Conservation (phyloP, 2,329 filamentous ascomycete genomes). For the Aspergillus awamori region DNA sequence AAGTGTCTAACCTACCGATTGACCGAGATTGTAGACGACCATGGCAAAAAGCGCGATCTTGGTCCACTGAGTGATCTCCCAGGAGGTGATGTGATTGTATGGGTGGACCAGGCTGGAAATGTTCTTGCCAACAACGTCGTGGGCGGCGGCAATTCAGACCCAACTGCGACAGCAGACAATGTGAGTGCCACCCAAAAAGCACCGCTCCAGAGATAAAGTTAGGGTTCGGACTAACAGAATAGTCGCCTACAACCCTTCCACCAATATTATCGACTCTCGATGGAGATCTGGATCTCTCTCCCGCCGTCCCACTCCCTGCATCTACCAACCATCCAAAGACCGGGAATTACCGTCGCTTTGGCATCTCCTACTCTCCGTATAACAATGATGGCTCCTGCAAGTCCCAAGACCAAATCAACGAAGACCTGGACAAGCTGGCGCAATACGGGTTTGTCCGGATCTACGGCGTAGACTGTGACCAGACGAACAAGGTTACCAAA, state of each 20-base stretch:
- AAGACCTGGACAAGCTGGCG: constrained; percentile 63
- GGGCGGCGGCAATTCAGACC: constrained; percentile 36
- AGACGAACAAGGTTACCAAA: constrained; percentile 64
- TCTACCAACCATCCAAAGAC: constrained; percentile 5
- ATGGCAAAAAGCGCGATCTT: constrained; percentile 37
- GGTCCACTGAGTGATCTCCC: constrained; percentile 33
- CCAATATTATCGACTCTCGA: not conserved
- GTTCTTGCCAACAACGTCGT: constrained; percentile 44
- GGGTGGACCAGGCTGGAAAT: constrained; percentile 62
- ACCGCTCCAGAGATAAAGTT: not conserved
- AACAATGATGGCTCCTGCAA: constrained; percentile 66
- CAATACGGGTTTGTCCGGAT: constrained; percentile 69
- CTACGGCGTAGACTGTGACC: constrained; percentile 80
- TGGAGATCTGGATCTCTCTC: constrained; percentile 4
- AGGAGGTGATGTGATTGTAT: constrained; percentile 56
- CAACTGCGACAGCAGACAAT: constrained; percentile 12
- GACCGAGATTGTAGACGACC: constrained; percentile 4
- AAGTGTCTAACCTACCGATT: constrained; percentile 22
- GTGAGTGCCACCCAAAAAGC: constrained; percentile 14
- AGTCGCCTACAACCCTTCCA: constrained; percentile 2
- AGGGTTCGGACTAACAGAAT: not conserved
- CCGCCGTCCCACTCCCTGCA: constrained; percentile 8
- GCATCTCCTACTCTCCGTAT: constrained; percentile 64
- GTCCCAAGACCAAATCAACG: constrained; percentile 60
- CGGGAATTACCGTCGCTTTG: constrained; percentile 35